phyloP scores from a whole-genome alignment of 352 stramenopile species.

The Phytopythium mirpurense region DNA sequence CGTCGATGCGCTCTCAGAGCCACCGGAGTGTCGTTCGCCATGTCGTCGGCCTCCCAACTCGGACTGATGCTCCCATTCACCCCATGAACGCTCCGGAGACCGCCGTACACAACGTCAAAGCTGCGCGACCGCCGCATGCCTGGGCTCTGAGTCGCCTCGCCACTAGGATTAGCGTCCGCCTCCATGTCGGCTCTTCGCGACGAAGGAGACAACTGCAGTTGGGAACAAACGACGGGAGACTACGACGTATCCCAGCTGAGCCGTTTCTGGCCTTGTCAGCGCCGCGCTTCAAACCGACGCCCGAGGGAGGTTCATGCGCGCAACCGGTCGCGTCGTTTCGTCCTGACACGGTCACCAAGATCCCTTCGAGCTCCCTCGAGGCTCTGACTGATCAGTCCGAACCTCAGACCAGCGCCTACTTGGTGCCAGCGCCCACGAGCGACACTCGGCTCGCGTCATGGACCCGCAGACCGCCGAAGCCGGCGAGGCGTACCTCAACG shows the following conservation, averaged over 20 bases:
- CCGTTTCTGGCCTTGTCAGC: conserved; percentile 4
- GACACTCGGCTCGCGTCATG: conserved; percentile 15
- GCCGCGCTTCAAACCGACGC: background rate
- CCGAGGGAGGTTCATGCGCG: background rate
- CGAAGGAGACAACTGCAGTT: too few relatives aligned
- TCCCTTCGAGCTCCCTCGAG: background rate
- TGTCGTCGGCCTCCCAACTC: background rate
- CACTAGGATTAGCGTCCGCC: background rate
- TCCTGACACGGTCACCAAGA: background rate
- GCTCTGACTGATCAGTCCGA: too few relatives aligned
- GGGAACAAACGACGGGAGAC: too few relatives aligned
- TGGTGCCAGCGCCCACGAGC: too few relatives aligned
- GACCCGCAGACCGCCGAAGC: conserved; percentile 74
- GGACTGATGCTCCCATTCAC: background rate
- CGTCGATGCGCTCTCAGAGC: conserved; percentile 1
- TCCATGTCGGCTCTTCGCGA: background rate
- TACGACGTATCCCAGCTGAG: too few relatives aligned
- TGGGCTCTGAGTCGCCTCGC: background rate
- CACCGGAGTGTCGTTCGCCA: background rate
- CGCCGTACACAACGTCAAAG: conserved; percentile 21
- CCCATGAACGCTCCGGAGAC: background rate
- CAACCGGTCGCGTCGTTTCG: conserved; percentile 11
- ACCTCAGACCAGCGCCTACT: too few relatives aligned
- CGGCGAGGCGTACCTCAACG: conserved; percentile 83
- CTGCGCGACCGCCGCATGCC: conserved; percentile 40